Evolutionary conservation across 345 rosid genomes (phyloP), one percentile per base, ranked within the genome.

Genomic region (Moricandia arvensis): DNA sequence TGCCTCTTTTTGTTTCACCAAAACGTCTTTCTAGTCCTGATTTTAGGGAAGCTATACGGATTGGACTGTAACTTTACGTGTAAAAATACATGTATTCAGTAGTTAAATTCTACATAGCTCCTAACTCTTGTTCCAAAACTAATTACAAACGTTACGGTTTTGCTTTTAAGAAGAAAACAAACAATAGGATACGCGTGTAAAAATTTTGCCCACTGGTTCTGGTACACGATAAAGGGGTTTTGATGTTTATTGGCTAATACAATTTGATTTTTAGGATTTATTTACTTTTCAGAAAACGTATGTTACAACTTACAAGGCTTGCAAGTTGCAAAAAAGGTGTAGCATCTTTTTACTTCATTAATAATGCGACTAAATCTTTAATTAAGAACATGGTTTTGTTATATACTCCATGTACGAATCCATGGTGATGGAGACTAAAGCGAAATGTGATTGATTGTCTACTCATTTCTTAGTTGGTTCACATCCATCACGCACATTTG

Each of bases 11-110:
- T 34, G 8, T n/a, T 70, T 26, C 27, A 70, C 41, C 55, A 27
- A 58, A 58, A 54, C 65, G 35, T 53, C 53, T 61, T 68, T 75
- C 34, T 47, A 47, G 62, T 75, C 74, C 79, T 68, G 47, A 37
- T 35, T 68, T 61, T 75, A 61, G 34, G 79, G 79, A 75, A 15
- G 59, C 59, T n/a, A 41, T 57, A 74, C 65, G 65, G 71, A 68
- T 61, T 60, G 55, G 68, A 68, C 62, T 15, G 33, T 68, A 49
- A 15, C 29, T 45, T 45, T 75, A 59, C 7, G 2, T 24, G 16
- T 26, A 45, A 59, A 31, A 49, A 59, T 67, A 59, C 61, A 21
- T 0, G 51, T 59, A 59, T 29, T 57, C n/a, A 10, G 29, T 17
- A 62, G 47, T 35, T 62, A 33, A 61, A n/a, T 18, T 61, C 27